phyloP scores from a whole-genome alignment of 345 rosid species.

The Boechera stricta region DNA sequence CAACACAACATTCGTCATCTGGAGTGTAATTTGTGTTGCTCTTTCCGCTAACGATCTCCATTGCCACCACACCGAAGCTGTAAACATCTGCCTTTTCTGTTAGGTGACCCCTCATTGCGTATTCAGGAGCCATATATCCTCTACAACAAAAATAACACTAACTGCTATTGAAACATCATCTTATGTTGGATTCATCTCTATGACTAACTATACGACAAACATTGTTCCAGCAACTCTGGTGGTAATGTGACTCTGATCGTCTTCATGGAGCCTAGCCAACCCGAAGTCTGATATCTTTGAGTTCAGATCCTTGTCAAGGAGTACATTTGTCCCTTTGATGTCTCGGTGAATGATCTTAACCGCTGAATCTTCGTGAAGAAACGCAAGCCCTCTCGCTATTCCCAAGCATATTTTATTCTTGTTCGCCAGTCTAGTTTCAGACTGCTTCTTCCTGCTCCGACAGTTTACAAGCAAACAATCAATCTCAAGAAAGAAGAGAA shows the following conservation, averaged over 20 bases:
- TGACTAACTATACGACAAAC: slow-evolving; percentile 33
- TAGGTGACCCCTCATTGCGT: slow-evolving; percentile 55
- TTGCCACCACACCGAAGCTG: slow-evolving; percentile 54
- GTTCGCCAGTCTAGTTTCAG: slow-evolving; percentile 40
- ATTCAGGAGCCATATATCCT: slow-evolving; percentile 63
- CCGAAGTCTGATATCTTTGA: slow-evolving; percentile 58
- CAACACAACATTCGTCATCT: not conserved
- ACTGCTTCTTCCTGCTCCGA: slow-evolving; percentile 22
- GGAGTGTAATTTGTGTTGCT: slow-evolving; percentile 22
- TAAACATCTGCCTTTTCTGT: slow-evolving; percentile 57
- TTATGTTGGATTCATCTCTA: not conserved
- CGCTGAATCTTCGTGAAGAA: slow-evolving; percentile 43
- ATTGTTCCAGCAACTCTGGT: slow-evolving; percentile 64
- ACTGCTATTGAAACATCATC: not conserved
- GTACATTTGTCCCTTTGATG: slow-evolving; percentile 53
- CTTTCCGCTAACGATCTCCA: slow-evolving; percentile 52
- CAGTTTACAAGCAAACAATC: slow-evolving; percentile 15
- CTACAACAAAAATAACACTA: slow-evolving; percentile 15
- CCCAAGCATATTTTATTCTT: slow-evolving; percentile 41
- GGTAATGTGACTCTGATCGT: slow-evolving; percentile 50
- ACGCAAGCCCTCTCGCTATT: slow-evolving; percentile 39
- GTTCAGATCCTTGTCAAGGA: slow-evolving; percentile 51
- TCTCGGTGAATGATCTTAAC: slow-evolving; percentile 56
- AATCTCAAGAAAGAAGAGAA: not conserved
- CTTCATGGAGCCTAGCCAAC: slow-evolving; percentile 54